phyloP scores from a whole-genome alignment of 2,329 filamentous ascomycete species.

The Atkinsonella texensis region DNA sequence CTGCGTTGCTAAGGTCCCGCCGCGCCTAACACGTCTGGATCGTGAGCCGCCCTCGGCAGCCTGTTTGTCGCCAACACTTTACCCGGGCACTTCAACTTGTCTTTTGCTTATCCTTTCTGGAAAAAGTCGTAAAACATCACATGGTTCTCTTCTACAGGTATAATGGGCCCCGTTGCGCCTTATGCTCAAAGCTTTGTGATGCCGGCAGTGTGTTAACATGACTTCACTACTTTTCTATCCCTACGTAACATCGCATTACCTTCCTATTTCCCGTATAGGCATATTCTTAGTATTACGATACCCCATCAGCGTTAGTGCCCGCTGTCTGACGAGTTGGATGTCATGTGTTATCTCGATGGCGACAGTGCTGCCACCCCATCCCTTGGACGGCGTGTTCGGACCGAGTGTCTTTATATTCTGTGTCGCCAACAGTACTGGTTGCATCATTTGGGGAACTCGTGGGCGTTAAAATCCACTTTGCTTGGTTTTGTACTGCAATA shows the following conservation, averaged over 20 bases:
- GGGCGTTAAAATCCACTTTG: conserved; percentile 20
- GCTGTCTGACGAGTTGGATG: conserved; percentile 28
- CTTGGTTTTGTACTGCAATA: not conserved
- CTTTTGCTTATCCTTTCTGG: not conserved
- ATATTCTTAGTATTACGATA: conserved; percentile 25
- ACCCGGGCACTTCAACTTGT: conserved; percentile 7
- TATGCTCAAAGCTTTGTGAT: too few relatives aligned
- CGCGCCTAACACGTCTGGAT: conserved; percentile 16
- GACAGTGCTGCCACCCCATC: conserved; percentile 45
- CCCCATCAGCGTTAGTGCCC: conserved; percentile 33
- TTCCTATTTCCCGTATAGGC: conserved; percentile 11
- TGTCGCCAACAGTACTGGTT: conserved; percentile 37
- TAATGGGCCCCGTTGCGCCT: not conserved
- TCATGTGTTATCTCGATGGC: conserved; percentile 30
- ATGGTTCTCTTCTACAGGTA: not conserved
- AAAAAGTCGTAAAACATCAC: not conserved
- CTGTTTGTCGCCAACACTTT: not conserved
- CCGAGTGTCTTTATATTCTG: conserved; percentile 24
- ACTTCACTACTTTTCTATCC: not conserved
- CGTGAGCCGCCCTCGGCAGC: conserved; percentile 8
- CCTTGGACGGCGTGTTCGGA: conserved; percentile 41
- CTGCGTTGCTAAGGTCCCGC: conserved; percentile 20
- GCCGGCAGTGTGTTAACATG: too few relatives aligned
- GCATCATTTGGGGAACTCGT: conserved; percentile 40
- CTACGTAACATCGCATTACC: conserved; percentile 4